Percentiles rank a stretch among this genome's conserved stretches.
Conservation (phyloP, 2,329 filamentous ascomycete genomes). For the Aspergillus calidoustus region DNA sequence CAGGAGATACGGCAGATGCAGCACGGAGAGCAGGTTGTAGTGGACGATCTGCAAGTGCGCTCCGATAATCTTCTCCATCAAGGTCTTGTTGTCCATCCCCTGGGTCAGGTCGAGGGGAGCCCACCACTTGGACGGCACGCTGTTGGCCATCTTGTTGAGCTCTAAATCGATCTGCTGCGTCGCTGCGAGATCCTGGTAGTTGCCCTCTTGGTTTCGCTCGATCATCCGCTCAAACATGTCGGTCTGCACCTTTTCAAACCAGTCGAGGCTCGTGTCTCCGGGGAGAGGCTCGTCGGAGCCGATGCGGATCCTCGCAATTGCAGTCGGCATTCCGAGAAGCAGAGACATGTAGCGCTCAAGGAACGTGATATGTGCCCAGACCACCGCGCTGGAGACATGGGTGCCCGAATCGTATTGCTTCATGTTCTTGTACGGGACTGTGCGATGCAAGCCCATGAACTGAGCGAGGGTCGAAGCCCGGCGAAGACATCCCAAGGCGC, state of each 20-base stretch:
- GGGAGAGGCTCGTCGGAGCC: not conserved
- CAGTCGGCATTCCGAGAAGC: not conserved
- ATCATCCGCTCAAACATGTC: not conserved
- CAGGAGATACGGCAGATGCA: constrained; percentile 8
- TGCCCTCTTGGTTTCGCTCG: not conserved
- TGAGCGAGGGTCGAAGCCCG: constrained; percentile 11
- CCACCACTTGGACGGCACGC: not conserved
- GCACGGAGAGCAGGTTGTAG: constrained; percentile 1
- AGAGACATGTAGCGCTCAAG: not conserved
- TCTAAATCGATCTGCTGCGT: not conserved
- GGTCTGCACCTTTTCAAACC: not conserved
- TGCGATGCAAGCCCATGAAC: constrained; percentile 15
- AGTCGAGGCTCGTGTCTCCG: not conserved
- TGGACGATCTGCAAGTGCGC: not conserved
- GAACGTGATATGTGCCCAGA: not conserved
- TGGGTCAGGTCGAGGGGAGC: not conserved
- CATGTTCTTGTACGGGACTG: not conserved
- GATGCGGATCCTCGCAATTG: not conserved
- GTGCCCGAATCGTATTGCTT: not conserved
- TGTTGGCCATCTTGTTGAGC: not conserved
- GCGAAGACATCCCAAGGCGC: not conserved
- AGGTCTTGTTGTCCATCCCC: not conserved
- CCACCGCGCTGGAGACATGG: not conserved
- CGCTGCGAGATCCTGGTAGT: not conserved
- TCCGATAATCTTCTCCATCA: not conserved